These are phyloP conservation scores for Skeletonema menzelii DNA, from an alignment of 108 stramenopile species.

Conservation along the genomic window DNA sequence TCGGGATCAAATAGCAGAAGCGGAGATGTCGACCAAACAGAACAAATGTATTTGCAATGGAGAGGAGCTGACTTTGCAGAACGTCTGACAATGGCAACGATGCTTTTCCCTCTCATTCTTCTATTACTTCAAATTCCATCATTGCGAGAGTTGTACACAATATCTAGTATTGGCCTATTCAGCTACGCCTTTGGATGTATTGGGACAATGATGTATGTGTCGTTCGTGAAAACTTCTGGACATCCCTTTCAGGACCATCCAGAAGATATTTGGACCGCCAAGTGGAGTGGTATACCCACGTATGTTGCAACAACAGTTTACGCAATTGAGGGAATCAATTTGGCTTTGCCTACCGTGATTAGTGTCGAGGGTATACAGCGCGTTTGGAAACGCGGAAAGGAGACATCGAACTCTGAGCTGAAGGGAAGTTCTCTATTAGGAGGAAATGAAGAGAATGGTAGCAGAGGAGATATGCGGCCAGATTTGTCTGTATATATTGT, in stretches of 20 bases:
- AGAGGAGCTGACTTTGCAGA: slow-evolving; percentile 39
- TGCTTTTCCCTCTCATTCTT: slow-evolving; percentile 45
- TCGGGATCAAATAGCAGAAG: not conserved
- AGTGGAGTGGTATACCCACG: slow-evolving; percentile 46
- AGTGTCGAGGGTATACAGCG: slow-evolving; percentile 38
- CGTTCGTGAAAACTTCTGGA: slow-evolving; percentile 31
- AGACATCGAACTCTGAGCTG: not conserved
- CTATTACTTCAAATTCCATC: slow-evolving; percentile 42
- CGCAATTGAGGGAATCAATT: slow-evolving; percentile 51
- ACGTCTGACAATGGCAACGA: slow-evolving; percentile 33
- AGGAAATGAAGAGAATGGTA: not conserved
- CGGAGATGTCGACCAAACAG: slow-evolving; percentile 11
- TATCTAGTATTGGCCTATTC: slow-evolving; percentile 31
- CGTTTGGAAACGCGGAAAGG: not conserved
- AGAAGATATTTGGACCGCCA: slow-evolving; percentile 36
- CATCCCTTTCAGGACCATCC: slow-evolving; percentile 37
- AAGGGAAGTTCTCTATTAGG: not conserved
- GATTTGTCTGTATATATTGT: slow-evolving; percentile 36
- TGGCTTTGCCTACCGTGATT: slow-evolving; percentile 46
- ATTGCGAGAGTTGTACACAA: slow-evolving; percentile 29
- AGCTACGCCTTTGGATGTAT: slow-evolving; percentile 45
- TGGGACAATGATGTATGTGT: slow-evolving; percentile 42
- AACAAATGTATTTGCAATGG: slow-evolving; percentile 39
- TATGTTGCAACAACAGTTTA: slow-evolving; percentile 51
- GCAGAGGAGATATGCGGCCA: slow-evolving; percentile 1